Percentiles rank a stretch among this genome's conserved stretches.
These are phyloP conservation scores for Poa pratensis DNA, from an alignment of 176 grass and related monocot genomes.

Conservation along the genomic window DNA sequence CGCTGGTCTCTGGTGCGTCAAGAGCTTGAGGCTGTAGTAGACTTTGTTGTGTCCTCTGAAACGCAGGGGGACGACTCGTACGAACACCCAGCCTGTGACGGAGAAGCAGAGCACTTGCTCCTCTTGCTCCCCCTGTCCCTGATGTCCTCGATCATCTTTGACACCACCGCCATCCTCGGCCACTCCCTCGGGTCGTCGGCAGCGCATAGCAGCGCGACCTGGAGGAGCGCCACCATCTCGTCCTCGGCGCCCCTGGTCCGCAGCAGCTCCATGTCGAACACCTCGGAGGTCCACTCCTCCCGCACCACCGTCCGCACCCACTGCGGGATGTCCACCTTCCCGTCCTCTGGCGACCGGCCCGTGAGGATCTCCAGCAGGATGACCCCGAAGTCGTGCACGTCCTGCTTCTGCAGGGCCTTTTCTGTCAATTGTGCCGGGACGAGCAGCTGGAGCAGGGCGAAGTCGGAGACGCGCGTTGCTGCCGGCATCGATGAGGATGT, in stretches of 20 bases:
- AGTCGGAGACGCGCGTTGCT: slow-evolving; percentile 76
- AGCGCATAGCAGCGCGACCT: slow-evolving; percentile 87
- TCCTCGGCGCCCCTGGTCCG: slow-evolving; percentile 65
- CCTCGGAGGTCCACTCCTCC: slow-evolving; percentile 76
- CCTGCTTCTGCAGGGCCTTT: slow-evolving; percentile 48
- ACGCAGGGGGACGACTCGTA: slow-evolving; percentile 64
- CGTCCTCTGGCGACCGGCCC: slow-evolving; percentile 52
- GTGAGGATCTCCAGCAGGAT: slow-evolving; percentile 82
- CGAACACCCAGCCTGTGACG: slow-evolving; percentile 50
- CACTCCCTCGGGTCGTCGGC: slow-evolving; percentile 53
- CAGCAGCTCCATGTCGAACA: slow-evolving; percentile 86
- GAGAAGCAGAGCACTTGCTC: slow-evolving; percentile 62
- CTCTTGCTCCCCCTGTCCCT: slow-evolving; percentile 81
- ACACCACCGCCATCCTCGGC: slow-evolving; percentile 80
- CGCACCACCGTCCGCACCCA: slow-evolving; percentile 66
- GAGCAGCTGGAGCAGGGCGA: slow-evolving; percentile 73
- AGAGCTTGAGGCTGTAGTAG: slow-evolving; percentile 59
- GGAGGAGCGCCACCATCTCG: slow-evolving; percentile 88
- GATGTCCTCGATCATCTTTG: slow-evolving; percentile 95
- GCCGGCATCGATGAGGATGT: slow-evolving; percentile 69
- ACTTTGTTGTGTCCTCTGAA: slow-evolving; percentile 64
- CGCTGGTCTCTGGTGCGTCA: background rate
- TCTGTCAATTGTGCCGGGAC: background rate
- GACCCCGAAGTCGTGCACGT: slow-evolving; percentile 76
- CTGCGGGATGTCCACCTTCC: slow-evolving; percentile 50